Evolutionary conservation across 202 grass and related monocot species (phyloP).

Genomic region (Hordeum pubiflorum): DNA sequence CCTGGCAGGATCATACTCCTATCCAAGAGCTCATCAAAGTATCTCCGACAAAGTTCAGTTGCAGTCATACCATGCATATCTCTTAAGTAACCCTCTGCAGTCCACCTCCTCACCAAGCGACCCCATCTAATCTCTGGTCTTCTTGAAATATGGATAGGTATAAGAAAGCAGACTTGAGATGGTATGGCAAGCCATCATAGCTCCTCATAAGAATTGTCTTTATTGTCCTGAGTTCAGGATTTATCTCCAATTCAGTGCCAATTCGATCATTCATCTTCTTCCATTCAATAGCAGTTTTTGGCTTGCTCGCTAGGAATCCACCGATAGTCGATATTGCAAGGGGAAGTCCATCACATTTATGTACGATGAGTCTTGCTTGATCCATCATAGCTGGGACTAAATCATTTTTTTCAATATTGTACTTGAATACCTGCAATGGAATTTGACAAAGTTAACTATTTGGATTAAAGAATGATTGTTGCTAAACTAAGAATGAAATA

Average conservation of each 20-base stretch:
- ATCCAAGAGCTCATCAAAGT: too few species aligned
- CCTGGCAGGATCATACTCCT: too few species aligned
- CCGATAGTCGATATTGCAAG: neutral
- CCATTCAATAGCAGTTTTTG: neutral
- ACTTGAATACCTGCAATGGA: neutral
- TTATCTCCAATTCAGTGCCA: neutral
- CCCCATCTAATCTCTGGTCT: neutral
- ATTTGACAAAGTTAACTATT: neutral
- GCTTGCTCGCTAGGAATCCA: neutral
- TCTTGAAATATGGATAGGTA: conserved; percentile 6
- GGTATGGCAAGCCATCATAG: neutral
- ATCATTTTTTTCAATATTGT: neutral
- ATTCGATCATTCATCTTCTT: neutral
- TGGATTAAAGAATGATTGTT: neutral
- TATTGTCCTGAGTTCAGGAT: neutral
- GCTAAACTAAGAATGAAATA: neutral
- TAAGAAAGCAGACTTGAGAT: neutral
- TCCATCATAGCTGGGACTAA: neutral
- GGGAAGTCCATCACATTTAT: conserved; percentile 1
- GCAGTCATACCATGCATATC: neutral
- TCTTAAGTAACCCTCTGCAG: neutral
- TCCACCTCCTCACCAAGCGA: too few species aligned
- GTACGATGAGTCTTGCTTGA: conserved; percentile 23
- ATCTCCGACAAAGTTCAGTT: too few species aligned
- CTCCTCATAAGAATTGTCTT: neutral